phyloP scores from a whole-genome alignment of 31 red algal species.

The Asparagopsis taxiformis region DNA sequence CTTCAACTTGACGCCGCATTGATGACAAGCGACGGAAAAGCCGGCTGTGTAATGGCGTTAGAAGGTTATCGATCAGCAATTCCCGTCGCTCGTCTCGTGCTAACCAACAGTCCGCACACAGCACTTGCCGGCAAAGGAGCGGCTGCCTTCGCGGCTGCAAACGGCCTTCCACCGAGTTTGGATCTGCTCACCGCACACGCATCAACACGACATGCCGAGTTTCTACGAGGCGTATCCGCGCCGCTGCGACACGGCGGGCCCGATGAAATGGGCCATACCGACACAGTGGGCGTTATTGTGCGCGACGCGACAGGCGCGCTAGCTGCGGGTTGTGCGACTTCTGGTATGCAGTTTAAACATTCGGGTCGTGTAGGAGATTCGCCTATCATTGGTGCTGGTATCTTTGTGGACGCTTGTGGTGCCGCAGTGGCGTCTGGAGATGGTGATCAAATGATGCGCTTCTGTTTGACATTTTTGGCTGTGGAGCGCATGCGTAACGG shows the following conservation, averaged over 20 bases:
- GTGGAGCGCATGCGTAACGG: slow-evolving; percentile 57
- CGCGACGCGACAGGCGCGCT: slow-evolving; percentile 46
- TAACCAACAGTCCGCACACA: slow-evolving; percentile 32
- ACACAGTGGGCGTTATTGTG: slow-evolving; percentile 87
- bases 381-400: slow-evolving; percentile 75
- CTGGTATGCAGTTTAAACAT: slow-evolving; percentile 73
- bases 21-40: slow-evolving; percentile 27
- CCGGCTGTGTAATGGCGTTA: slow-evolving; percentile 75
- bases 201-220: slow-evolving; percentile 22
- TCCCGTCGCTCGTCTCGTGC: slow-evolving; percentile 49
- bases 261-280: slow-evolving; percentile 53
- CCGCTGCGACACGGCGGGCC: background rate
- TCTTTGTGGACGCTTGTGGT: slow-evolving; percentile 60
- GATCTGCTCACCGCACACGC: slow-evolving; percentile 42
- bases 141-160: slow-evolving; percentile 36
- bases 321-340: slow-evolving; percentile 73
- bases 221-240: slow-evolving; percentile 4
- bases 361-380: slow-evolving; percentile 85
- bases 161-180: slow-evolving; percentile 10
- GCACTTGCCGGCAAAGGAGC: slow-evolving; percentile 66
- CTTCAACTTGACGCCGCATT: slow-evolving; percentile 88
- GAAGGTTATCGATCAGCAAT: slow-evolving; percentile 65
- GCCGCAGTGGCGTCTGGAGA: slow-evolving; percentile 87
- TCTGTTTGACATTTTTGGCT: slow-evolving; percentile 55
- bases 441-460: slow-evolving; percentile 83